A percentile compares a stretch with the other conserved stretches of the same genome.
Conservation (phyloP, 1,139 yeast genomes). For the Geotrichum siamense region DNA sequence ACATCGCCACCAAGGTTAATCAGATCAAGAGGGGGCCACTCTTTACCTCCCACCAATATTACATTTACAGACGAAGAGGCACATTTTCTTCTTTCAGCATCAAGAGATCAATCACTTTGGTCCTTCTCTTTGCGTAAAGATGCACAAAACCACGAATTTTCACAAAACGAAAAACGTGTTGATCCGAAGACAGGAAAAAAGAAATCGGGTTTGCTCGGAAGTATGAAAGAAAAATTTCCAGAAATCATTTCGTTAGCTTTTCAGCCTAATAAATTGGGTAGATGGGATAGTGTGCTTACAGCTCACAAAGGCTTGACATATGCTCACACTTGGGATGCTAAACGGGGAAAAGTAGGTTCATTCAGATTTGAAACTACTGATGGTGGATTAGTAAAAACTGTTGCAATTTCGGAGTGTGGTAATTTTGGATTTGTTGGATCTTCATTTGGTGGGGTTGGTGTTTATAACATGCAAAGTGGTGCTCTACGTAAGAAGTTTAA, state of each 20-base stretch:
- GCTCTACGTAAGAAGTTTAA: slow-evolving; percentile 51
- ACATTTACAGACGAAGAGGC: slow-evolving; percentile 73
- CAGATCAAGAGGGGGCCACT: slow-evolving; percentile 94
- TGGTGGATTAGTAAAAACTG: slow-evolving; percentile 71
- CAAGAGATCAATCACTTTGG: slow-evolving; percentile 85
- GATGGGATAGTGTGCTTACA: slow-evolving; percentile 94
- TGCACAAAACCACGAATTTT: slow-evolving; percentile 90
- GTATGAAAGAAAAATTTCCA: slow-evolving; percentile 59
- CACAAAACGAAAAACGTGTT: slow-evolving; percentile 50
- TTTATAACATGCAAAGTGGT: slow-evolving; percentile 89
- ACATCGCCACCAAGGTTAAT: slow-evolving; percentile 87
- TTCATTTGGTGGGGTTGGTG: slow-evolving; percentile 77
- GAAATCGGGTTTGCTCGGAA: slow-evolving; percentile 32
- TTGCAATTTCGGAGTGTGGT: slow-evolving; percentile 85
- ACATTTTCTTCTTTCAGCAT: slow-evolving; percentile 80
- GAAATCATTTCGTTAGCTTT: slow-evolving; percentile 69
- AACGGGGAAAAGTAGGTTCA: slow-evolving; percentile 72
- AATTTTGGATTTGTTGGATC: slow-evolving; percentile 95
- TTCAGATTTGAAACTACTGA: slow-evolving; percentile 66
- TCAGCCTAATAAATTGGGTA: slow-evolving; percentile 72
- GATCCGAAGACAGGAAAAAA: slow-evolving; percentile 47
- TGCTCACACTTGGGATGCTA: slow-evolving; percentile 93
- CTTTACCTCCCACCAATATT: slow-evolving; percentile 78
- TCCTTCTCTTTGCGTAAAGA: slow-evolving; percentile 87
- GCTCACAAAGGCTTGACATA: slow-evolving; percentile 77